Evolutionary conservation across 2,329 filamentous ascomycete species (phyloP), one percentile per base, ranked within the genome.

Genomic region (Monilinia fructigena): DNA sequence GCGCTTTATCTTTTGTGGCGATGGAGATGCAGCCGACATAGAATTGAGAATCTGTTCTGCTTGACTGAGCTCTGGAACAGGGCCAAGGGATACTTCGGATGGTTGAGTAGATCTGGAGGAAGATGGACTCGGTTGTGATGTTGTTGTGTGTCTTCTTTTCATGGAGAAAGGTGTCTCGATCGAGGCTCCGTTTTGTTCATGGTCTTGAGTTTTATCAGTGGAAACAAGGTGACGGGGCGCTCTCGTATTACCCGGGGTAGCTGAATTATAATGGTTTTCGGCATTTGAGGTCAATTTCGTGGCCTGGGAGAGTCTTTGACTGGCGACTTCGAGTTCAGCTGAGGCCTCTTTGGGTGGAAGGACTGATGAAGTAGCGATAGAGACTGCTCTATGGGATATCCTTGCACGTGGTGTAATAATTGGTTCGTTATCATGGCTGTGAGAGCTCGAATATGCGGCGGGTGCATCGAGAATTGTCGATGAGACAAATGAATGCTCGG

Each of bases 41-140:
- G 82, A 84, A 16, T 81, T 81, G 5, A 87, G 75, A 53, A 87
- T 87, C 52, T 83, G 78, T 66, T 87, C 82, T 0, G 85, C 85
- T 68, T 83, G 78, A 65, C 85, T 73, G 8, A 69, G 67, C 54
- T 75, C 75, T 7, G 70, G 53, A 66, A 55, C 61, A 53, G 47
- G 8, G 55, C 35, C 20, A 45, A 52, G 56, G 50, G 35, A 26
- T 10, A 61, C 35, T 35, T 47, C 50, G 26, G 59, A 31, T 48
- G 53, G 3, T 53, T 61, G 40, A 26, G 50, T 35, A 31, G 35
- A 23, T 35, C 28, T 65, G 18, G 71, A 68, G 5, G 56, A 63
- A 7, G 67, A 62, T 26, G 61, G 62, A 8, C 23, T 64, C 18
- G 20, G 48, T 28, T 31, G 35, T 38, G 61, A 55, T 56, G 38